phyloP scores from a whole-genome alignment of 345 rosid species.

The Linum tenue region DNA sequence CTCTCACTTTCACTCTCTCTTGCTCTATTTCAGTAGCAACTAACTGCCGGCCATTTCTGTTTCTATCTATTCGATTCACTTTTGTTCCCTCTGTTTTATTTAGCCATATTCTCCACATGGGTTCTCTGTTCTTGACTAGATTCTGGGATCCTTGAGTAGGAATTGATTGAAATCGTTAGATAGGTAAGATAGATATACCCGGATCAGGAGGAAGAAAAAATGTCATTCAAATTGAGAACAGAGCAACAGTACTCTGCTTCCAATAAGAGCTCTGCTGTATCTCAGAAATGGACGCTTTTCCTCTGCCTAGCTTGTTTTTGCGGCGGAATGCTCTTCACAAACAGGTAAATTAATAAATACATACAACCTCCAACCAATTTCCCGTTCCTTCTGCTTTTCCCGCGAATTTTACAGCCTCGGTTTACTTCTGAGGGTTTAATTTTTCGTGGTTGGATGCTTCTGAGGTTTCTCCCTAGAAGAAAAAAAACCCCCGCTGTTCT shows the following conservation, averaged over 20 bases:
- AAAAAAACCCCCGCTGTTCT: background rate
- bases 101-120: constrained; percentile 12
- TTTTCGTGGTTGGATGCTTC: too few relatives aligned
- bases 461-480: too few relatives aligned
- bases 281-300: constrained; percentile 63
- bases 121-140: background rate
- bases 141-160: background rate
- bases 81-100: background rate
- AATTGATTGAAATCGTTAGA: constrained; percentile 6
- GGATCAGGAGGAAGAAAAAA: constrained; percentile 12
- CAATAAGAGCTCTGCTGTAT: constrained; percentile 26
- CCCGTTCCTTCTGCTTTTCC: too few relatives aligned
- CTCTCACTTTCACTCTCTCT: background rate
- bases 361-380: background rate
- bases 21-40: background rate
- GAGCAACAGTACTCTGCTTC: constrained; percentile 30
- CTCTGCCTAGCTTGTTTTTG: constrained; percentile 75
- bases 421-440: too few relatives aligned
- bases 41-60: constrained; percentile 5
- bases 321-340: constrained; percentile 75
- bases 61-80: constrained; percentile 14
- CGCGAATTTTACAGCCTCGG: too few relatives aligned
- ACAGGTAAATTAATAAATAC: constrained; percentile 38
- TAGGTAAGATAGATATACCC: background rate
- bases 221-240: constrained; percentile 64